Percentiles rank a stretch among this genome's conserved stretches.
phyloP scores from a whole-genome alignment of 2,329 filamentous ascomycete species.

The Pseudogymnoascus sp. region DNA sequence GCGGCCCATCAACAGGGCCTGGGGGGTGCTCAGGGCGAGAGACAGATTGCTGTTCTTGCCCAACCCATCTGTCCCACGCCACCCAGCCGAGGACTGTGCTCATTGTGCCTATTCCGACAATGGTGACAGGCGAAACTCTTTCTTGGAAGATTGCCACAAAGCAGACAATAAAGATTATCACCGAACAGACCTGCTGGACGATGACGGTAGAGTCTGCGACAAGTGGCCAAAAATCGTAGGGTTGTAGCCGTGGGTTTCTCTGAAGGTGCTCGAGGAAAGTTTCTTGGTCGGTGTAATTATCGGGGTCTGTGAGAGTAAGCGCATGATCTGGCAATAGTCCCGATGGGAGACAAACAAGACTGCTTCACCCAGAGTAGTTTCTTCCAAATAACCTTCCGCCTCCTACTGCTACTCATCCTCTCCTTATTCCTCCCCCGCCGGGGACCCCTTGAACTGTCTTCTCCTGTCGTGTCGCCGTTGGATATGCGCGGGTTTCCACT shows the following conservation, averaged over 20 bases:
- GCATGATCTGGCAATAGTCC: constrained; percentile 1
- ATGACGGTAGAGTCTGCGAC: constrained; percentile 94
- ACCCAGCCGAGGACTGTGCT: constrained; percentile 83
- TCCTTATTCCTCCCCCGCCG: constrained; percentile 22
- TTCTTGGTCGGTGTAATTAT: constrained; percentile 96
- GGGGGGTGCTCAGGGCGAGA: constrained; percentile 9
- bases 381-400: constrained; percentile 74
- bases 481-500: constrained; percentile 31
- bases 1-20: not conserved
- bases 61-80: constrained; percentile 86
- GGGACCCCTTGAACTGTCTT: constrained; percentile 12
- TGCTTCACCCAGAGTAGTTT: constrained; percentile 98
- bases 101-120: constrained; percentile 76
- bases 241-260: constrained; percentile 83
- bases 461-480: constrained; percentile 17
- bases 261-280: constrained; percentile 96
- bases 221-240: constrained; percentile 96
- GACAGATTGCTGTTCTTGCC: constrained; percentile 49
- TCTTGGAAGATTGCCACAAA: constrained; percentile 86
- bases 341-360: constrained; percentile 53
- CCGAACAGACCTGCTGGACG: constrained; percentile 91
- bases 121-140: constrained; percentile 78
- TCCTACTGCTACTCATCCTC: constrained; percentile 45
- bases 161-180: constrained; percentile 88
- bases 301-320: constrained; percentile 60